Conservation (phyloP, 768 basidiomycete genomes). For the Suillus clintonianus region DNA sequence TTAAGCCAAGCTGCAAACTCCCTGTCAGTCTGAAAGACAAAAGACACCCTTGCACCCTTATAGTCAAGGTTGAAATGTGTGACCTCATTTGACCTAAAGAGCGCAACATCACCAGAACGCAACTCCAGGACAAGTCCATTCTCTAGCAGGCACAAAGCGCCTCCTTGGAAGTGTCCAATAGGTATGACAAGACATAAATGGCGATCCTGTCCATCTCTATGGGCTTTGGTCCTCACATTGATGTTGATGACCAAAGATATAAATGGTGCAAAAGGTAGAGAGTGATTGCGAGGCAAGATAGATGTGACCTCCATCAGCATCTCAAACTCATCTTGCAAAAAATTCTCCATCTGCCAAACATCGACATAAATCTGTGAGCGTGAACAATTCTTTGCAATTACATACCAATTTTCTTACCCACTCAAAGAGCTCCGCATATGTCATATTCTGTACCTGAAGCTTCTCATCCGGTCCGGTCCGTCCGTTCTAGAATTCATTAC, state of each 20-base stretch:
- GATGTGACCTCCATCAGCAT: neutral
- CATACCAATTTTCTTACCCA: neutral
- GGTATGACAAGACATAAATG: slow-evolving; percentile 5
- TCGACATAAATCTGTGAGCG: neutral
- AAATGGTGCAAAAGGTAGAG: neutral
- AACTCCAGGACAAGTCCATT: slow-evolving; percentile 8
- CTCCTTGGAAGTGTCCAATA: slow-evolving; percentile 5
- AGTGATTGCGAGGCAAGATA: neutral
- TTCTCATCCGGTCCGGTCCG: too few relatives aligned
- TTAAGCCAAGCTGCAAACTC: slow-evolving; percentile 2
- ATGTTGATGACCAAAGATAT: too few relatives aligned
- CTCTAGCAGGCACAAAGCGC: slow-evolving; percentile 7
- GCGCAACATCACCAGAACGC: neutral
- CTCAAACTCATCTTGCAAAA: slow-evolving; percentile 1
- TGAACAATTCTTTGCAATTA: neutral
- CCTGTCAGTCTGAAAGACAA: slow-evolving; percentile 9
- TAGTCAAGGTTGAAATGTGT: slow-evolving; percentile 12
- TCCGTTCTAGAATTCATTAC: too few relatives aligned
- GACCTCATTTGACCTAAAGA: slow-evolving; percentile 2
- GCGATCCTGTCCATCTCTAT: neutral
- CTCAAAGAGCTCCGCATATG: neutral
- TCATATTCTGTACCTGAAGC: too few relatives aligned
- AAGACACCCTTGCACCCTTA: slow-evolving; percentile 1
- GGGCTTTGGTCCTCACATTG: slow-evolving; percentile 9
- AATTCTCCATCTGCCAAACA: neutral